phyloP scores from a whole-genome alignment of 768 basidiomycete genomes.

The Pholiota conissans region DNA sequence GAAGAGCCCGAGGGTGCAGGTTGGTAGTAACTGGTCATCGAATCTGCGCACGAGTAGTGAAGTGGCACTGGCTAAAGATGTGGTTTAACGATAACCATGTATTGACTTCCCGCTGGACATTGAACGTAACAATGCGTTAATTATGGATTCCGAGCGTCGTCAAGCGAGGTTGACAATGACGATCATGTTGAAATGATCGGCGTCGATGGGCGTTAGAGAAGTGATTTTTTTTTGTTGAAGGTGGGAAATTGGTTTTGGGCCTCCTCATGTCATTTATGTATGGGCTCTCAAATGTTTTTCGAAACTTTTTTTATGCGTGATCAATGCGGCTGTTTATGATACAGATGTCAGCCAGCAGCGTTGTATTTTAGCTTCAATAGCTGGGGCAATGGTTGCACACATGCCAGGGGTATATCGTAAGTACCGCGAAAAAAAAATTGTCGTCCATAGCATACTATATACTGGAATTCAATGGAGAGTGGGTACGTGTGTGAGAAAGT shows the following conservation, averaged over 20 bases:
- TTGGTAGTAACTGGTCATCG: neutral
- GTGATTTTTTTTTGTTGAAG: too few relatives aligned
- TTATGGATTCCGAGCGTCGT: neutral
- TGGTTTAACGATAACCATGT: neutral
- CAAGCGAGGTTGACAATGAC: too few relatives aligned
- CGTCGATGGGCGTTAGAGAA: too few relatives aligned
- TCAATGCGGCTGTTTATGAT: constrained; percentile 1
- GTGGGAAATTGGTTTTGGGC: too few relatives aligned
- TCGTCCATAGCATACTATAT: constrained; percentile 60
- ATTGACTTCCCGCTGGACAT: neutral
- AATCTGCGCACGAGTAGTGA: neutral
- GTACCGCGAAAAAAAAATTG: constrained; percentile 51
- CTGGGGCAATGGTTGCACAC: constrained; percentile 1
- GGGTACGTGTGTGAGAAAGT: constrained; percentile 18
- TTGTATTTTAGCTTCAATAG: constrained; percentile 2
- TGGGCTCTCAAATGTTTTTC: too few relatives aligned
- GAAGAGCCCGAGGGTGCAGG: neutral
- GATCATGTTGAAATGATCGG: too few relatives aligned
- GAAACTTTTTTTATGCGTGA: too few relatives aligned
- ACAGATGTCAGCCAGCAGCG: constrained; percentile 5
- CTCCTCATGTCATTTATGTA: neutral
- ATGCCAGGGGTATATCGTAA: constrained; percentile 54
- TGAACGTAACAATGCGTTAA: neutral
- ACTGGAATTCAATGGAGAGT: constrained; percentile 24
- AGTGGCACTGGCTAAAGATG: neutral